Evolutionary conservation across 192 early-diverging fungal species (phyloP).

Genomic region (Geranomyces variabilis): DNA sequence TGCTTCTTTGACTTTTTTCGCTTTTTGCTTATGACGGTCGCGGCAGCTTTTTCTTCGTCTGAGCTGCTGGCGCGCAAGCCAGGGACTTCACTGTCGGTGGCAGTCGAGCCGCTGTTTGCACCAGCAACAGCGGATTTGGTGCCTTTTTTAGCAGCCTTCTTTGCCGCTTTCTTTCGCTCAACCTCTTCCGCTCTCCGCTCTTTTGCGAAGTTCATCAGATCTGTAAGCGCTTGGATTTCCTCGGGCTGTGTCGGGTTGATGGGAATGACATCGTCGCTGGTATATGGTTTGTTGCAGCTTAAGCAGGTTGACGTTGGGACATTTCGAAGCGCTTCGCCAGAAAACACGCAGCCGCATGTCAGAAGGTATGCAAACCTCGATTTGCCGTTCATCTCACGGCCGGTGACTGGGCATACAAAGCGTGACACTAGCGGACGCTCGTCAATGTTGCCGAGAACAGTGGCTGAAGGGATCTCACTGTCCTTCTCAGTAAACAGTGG

Average conservation of each 20-base stretch:
- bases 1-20: slow-evolving; percentile 25
- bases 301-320: slow-evolving; percentile 67
- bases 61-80: slow-evolving; percentile 20
- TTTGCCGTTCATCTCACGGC: slow-evolving; percentile 87
- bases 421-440: slow-evolving; percentile 25
- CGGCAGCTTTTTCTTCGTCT: slow-evolving; percentile 36
- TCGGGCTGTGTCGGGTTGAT: slow-evolving; percentile 68
- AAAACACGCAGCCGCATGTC: slow-evolving; percentile 79
- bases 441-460: slow-evolving; percentile 44
- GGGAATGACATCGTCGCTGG: slow-evolving; percentile 59
- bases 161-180: slow-evolving; percentile 46
- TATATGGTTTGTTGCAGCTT: slow-evolving; percentile 66
- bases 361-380: slow-evolving; percentile 55
- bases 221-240: slow-evolving; percentile 64
- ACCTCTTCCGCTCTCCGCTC: slow-evolving; percentile 51
- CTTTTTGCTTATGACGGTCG: slow-evolving; percentile 45
- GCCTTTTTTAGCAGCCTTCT: slow-evolving; percentile 44
- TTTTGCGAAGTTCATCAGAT: slow-evolving; percentile 57
- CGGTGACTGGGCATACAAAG: slow-evolving; percentile 79
- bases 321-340: slow-evolving; percentile 76
- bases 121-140: slow-evolving; percentile 17
- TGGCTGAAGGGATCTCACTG: slow-evolving; percentile 26
- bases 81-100: background rate
- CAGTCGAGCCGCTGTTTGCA: background rate
- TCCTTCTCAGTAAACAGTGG: slow-evolving; percentile 50